Percentiles rank a stretch among this genome's conserved stretches.
These are phyloP conservation scores for Mycena albidolilacea DNA, from an alignment of 768 basidiomycete genomes.

Conservation along the genomic window DNA sequence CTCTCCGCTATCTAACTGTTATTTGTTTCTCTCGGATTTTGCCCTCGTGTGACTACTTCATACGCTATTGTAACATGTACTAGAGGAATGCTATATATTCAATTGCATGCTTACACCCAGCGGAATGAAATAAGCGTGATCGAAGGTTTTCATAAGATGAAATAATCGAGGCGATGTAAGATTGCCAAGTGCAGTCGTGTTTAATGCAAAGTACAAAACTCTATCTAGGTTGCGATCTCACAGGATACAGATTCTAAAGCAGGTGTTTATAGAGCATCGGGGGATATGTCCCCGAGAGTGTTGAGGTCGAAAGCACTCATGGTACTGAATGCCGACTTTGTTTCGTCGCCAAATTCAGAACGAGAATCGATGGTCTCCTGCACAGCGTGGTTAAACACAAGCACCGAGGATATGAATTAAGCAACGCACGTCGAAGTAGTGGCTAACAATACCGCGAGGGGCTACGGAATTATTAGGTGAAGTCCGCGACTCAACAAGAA, in stretches of 20 bases:
- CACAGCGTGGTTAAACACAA: slow-evolving; percentile 20
- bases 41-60: slow-evolving; percentile 42
- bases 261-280: slow-evolving; percentile 70
- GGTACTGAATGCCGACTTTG: slow-evolving; percentile 72
- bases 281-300: slow-evolving; percentile 78
- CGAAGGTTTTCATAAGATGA: background rate
- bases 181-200: slow-evolving; percentile 14
- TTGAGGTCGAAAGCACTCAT: slow-evolving; percentile 70
- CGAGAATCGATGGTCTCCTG: slow-evolving; percentile 83
- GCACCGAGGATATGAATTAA: slow-evolving; percentile 6
- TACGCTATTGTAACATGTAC: slow-evolving; percentile 49
- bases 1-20: slow-evolving; percentile 44
- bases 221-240: slow-evolving; percentile 16
- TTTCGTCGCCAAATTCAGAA: slow-evolving; percentile 84
- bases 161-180: background rate
- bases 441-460: slow-evolving; percentile 87
- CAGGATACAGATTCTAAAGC: slow-evolving; percentile 6
- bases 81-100: slow-evolving; percentile 47
- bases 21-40: slow-evolving; percentile 50
- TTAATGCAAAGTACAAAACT: slow-evolving; percentile 26
- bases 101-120: slow-evolving; percentile 32
- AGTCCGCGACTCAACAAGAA: background rate
- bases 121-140: background rate
- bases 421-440: slow-evolving; percentile 92
- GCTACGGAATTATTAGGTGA: slow-evolving; percentile 60